Percentiles rank a stretch among this genome's conserved stretches.
Evolutionary conservation across 208 protist species (phyloP).

Genomic region (Phytomonas francai): DNA sequence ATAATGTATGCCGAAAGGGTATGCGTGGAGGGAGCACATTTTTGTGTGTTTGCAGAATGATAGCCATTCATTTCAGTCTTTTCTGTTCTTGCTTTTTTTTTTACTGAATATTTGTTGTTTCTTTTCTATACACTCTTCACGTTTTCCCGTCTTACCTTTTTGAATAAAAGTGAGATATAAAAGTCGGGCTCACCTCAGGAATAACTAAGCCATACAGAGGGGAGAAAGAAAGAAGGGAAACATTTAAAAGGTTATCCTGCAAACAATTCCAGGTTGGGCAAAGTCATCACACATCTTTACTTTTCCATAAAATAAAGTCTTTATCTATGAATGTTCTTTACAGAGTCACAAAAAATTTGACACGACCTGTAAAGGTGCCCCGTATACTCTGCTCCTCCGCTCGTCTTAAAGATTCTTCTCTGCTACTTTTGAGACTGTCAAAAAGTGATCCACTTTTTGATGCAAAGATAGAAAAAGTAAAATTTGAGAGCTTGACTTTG

Average conservation of each 20-base stretch:
- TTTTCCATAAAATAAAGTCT: not conserved
- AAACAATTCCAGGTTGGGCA: not conserved
- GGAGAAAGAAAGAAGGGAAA: not conserved
- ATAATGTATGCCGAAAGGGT: no score
- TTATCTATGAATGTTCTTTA: slow-evolving; percentile 9
- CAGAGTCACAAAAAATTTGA: slow-evolving; percentile 1
- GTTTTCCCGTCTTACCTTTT: not conserved
- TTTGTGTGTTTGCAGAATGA: slow-evolving; percentile 1
- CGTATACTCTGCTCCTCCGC: slow-evolving; percentile 6
- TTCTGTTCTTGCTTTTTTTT: slow-evolving; percentile 8
- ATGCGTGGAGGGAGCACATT: not conserved
- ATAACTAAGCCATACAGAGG: not conserved
- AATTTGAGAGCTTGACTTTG: not conserved
- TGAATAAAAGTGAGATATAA: not conserved
- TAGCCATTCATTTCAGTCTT: slow-evolving; percentile 5
- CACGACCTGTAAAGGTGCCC: not conserved
- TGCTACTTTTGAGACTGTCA: not conserved
- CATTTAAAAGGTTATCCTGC: not conserved
- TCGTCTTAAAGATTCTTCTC: not conserved
- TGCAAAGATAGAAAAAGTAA: not conserved
- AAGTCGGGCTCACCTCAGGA: not conserved
- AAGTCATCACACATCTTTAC: not conserved
- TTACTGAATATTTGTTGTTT: slow-evolving; percentile 3
- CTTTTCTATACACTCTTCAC: not conserved
- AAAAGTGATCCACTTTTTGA: not conserved